Evolutionary conservation across 2,329 filamentous ascomycete genomes (phyloP), one percentile per base, ranked within the genome.

Genomic region (Westerdykella aurantiaca): DNA sequence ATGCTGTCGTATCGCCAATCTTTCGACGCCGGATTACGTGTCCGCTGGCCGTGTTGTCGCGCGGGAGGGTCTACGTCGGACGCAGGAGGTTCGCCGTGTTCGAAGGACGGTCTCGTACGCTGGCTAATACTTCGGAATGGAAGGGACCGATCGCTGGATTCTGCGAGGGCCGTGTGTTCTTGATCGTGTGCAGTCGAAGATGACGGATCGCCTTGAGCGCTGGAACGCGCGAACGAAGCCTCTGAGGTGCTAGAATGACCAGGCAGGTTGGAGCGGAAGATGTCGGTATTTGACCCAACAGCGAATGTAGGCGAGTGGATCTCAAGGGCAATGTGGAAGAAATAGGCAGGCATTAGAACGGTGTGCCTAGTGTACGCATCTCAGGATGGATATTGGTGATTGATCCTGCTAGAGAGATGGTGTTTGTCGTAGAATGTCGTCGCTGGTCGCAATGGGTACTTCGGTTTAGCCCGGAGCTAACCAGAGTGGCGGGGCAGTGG

Each of bases 1-100:
- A 97, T 77, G n/a, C 74, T 75, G 37, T 85, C 86, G 64, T 94
- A 88, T 42, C 93, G 78, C 83, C 87, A 91, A 66, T 97, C 91
- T 74, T 53, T 56, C 10, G 60, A 56, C 2, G 61, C 63, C 42
- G 63, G 60, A 46, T 58, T 61, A 41, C 59, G 57, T 16, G 60
- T 52, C 9, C 55, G 47, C 22, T 42, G 48, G 33, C 56, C 49
- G 9, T 41, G 48, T 7, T 54, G 51, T 35, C 56, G 44, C 6
- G 51, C 49, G 62, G 72, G 41, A 64, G 75, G 52, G 44, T 63
- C 61, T 38, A 56, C 47, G 64, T 47, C 58, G 25, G 47, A 63
- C 31, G 54, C 63, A 34, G 56, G 69, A 55, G 56, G 68, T 38
- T 57, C 58, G 51, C 57, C 62, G 48, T 52, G 66, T 48, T 66